Evolutionary conservation across 164 flowering plant genomes (phyloP).

Genomic region (Chimonanthus praecox): DNA sequence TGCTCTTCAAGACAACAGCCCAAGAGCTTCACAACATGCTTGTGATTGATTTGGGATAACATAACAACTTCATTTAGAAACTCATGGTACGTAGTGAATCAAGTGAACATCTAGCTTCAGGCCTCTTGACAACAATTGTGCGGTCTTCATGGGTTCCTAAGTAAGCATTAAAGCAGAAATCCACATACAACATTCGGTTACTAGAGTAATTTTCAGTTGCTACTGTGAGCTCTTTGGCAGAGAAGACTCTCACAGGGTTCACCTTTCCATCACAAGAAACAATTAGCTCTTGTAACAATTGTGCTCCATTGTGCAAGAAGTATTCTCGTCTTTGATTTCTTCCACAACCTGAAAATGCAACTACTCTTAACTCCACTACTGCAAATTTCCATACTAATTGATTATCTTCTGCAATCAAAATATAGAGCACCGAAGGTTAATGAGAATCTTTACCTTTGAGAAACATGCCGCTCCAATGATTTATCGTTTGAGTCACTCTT

Average conservation of each 20-base stretch:
- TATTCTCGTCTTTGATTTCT: too few species aligned
- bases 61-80: conserved; percentile 2
- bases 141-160: conserved; percentile 3
- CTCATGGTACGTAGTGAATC: background rate
- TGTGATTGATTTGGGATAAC: conserved; percentile 25
- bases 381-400: too few species aligned
- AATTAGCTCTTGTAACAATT: background rate
- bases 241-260: background rate
- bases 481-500: too few species aligned
- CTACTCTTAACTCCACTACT: too few species aligned
- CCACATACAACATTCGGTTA: background rate
- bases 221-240: background rate
- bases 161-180: background rate
- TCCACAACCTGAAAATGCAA: too few species aligned
- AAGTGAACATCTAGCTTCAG: background rate
- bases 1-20: conserved; percentile 58
- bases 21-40: conserved; percentile 45
- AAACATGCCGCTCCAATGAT: too few species aligned
- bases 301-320: background rate
- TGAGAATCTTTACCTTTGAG: too few species aligned
- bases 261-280: background rate
- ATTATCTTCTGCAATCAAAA: too few species aligned
- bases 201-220: conserved; percentile 3
- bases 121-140: background rate
- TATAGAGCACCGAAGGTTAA: too few species aligned